A percentile compares a stretch with the other conserved stretches of the same genome.
These are phyloP conservation scores for Lathyrus sativus DNA, from an alignment of 306 rosid genomes.

Conservation along the genomic window DNA sequence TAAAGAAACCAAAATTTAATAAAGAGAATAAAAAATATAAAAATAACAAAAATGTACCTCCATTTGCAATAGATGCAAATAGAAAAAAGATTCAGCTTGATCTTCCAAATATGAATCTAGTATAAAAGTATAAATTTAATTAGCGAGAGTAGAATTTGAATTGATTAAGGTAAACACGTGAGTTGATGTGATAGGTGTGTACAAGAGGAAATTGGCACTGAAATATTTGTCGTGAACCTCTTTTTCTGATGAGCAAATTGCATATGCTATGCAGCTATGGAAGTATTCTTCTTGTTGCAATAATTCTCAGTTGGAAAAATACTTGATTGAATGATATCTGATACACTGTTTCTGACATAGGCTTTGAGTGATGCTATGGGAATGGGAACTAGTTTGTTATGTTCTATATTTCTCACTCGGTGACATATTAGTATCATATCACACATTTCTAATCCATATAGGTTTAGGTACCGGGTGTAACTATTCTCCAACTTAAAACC, in stretches of 20 bases:
- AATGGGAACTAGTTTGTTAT: not conserved
- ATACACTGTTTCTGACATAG: constrained; percentile 1
- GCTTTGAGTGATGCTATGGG: not conserved
- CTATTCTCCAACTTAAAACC: no score
- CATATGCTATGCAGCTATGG: not conserved
- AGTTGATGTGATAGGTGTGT: not conserved
- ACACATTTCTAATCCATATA: no score
- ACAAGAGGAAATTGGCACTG: constrained; percentile 1
- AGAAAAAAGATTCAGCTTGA: no score
- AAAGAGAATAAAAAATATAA: no score
- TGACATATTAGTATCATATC: not conserved
- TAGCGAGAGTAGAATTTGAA: no score
- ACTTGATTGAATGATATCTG: not conserved
- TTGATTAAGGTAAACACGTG: no score
- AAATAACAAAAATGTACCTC: no score
- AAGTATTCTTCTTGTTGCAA: not conserved
- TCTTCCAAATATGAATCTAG: no score
- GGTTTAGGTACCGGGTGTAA: no score
- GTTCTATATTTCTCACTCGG: not conserved
- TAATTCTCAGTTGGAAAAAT: not conserved
- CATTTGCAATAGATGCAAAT: no score
- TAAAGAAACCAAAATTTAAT: no score
- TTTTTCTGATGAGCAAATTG: not conserved
- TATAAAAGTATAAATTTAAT: no score
- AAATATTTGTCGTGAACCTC: not conserved